Conservation (phyloP, 345 rosid genomes). For the Geranium rotundifolium region DNA sequence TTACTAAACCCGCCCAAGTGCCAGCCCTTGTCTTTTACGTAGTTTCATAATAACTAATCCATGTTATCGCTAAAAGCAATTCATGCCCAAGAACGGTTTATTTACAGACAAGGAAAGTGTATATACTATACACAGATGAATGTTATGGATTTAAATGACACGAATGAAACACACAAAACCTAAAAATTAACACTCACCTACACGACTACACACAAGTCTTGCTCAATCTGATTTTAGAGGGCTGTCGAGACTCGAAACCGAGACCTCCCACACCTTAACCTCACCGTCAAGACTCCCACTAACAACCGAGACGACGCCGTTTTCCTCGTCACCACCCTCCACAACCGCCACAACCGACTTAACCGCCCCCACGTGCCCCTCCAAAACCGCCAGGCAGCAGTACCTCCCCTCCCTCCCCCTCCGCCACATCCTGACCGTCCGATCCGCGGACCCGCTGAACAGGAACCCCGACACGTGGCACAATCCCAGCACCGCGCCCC, state of each 20-base stretch:
- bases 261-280: slow-evolving; percentile 54
- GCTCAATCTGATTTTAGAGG: slow-evolving; percentile 12
- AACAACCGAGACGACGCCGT: slow-evolving; percentile 39
- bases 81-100: too few species aligned
- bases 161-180: too few species aligned
- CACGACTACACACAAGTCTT: too few species aligned
- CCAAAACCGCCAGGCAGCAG: slow-evolving; percentile 53
- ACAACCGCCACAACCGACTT: slow-evolving; percentile 55
- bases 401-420: slow-evolving; percentile 43
- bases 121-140: too few species aligned
- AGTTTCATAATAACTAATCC: too few species aligned
- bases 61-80: too few species aligned
- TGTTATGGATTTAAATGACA: too few species aligned
- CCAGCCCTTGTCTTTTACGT: too few species aligned
- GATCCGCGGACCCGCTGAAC: slow-evolving; percentile 82
- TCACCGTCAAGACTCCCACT: slow-evolving; percentile 82
- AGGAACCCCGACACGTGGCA: slow-evolving; percentile 42
- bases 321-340: slow-evolving; percentile 19
- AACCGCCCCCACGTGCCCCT: slow-evolving; percentile 66
- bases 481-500: slow-evolving; percentile 57
- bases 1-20: too few species aligned
- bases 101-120: too few species aligned
- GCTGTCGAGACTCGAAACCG: slow-evolving; percentile 24
- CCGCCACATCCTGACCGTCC: slow-evolving; percentile 76
- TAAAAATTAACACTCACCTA: background rate